These are phyloP conservation scores for Fimicolochytrium jonesii DNA, from an alignment of 192 early-diverging fungal species.

Conservation along the genomic window DNA sequence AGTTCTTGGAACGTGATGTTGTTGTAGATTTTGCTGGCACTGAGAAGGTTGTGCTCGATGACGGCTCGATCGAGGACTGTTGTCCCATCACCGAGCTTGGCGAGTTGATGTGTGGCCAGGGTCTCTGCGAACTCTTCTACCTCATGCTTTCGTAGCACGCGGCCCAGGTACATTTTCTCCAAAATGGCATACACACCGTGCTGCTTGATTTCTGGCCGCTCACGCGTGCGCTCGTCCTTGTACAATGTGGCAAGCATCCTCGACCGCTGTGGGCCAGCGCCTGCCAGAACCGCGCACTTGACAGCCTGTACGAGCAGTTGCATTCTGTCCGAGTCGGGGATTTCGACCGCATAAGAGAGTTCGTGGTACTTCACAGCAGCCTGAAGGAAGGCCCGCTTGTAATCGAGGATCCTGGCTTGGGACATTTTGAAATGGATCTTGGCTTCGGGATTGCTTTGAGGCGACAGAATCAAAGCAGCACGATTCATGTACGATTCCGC, in stretches of 20 bases:
- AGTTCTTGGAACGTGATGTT: conserved; percentile 89
- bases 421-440: conserved; percentile 69
- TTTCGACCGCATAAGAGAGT: conserved; percentile 65
- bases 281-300: conserved; percentile 82
- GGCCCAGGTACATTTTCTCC: conserved; percentile 93
- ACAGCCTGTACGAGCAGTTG: conserved; percentile 60
- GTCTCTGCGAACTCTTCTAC: conserved; percentile 72
- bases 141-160: conserved; percentile 72
- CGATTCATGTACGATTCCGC: conserved; percentile 85
- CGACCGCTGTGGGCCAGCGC: conserved; percentile 84
- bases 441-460: conserved; percentile 44
- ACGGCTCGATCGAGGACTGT: conserved; percentile 89
- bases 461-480: conserved; percentile 56
- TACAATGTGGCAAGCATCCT: conserved; percentile 84
- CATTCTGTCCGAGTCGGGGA: conserved; percentile 61
- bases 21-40: conserved; percentile 86
- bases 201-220: conserved; percentile 50
- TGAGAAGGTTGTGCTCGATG: conserved; percentile 89
- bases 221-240: conserved; percentile 84
- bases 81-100: conserved; percentile 63
- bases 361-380: conserved; percentile 82
- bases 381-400: conserved; percentile 79
- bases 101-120: conserved; percentile 75
- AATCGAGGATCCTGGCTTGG: conserved; percentile 82
- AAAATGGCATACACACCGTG: conserved; percentile 57